phyloP scores from a whole-genome alignment of 805 yeast species.

The Candida michaelii region DNA sequence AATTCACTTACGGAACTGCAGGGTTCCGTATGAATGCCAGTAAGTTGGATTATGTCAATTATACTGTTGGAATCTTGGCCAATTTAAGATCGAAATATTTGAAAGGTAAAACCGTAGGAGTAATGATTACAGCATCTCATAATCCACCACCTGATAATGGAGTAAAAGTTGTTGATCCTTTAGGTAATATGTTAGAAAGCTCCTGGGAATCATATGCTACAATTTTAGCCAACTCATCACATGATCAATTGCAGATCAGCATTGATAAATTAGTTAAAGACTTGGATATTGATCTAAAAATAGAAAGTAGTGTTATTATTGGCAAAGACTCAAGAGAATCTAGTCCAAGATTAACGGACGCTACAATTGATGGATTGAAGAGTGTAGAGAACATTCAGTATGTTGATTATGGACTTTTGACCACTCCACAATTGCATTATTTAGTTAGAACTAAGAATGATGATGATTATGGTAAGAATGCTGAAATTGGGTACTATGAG shows the following conservation, averaged over 20 bases:
- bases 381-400: constrained; percentile 43
- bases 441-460: constrained; percentile 75
- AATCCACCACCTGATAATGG: constrained; percentile 92
- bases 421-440: constrained; percentile 95
- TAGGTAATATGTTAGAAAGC: constrained; percentile 84
- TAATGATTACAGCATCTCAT: constrained; percentile 95
- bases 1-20: constrained; percentile 83
- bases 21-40: constrained; percentile 83
- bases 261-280: constrained; percentile 39
- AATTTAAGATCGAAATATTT: constrained; percentile 73
- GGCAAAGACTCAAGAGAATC: constrained; percentile 91
- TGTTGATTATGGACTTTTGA: constrained; percentile 65
- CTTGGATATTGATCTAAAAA: constrained; percentile 46
- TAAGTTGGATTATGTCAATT: constrained; percentile 75
- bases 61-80: constrained; percentile 81
- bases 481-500: constrained; percentile 67
- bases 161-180: constrained; percentile 90
- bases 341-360: constrained; percentile 61
- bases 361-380: constrained; percentile 62
- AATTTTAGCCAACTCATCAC: constrained; percentile 65
- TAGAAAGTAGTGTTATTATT: constrained; percentile 52
- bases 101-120: constrained; percentile 75
- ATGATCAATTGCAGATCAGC: constrained; percentile 41
- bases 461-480: constrained; percentile 55
- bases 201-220: constrained; percentile 87